phyloP scores from a whole-genome alignment of 192 early-diverging fungal species.

The Coemansia sp. region DNA sequence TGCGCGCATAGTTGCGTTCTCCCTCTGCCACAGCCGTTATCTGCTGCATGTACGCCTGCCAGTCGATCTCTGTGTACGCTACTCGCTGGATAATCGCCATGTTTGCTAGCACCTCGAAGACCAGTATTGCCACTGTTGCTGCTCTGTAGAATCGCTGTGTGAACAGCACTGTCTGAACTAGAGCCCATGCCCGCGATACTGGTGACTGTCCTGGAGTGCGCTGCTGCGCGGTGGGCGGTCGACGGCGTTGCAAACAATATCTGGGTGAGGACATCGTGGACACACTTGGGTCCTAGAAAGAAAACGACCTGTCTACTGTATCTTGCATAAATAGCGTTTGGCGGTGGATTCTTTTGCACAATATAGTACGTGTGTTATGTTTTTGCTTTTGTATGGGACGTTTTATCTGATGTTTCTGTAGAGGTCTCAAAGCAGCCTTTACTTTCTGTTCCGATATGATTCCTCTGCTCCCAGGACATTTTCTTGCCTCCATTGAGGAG shows the following conservation, averaged over 20 bases:
- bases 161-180: neutral
- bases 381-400: neutral
- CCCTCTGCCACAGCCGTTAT: slow-evolving; percentile 73
- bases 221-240: neutral
- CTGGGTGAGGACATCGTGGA: neutral
- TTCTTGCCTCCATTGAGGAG: neutral
- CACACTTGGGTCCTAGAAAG: neutral
- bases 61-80: slow-evolving; percentile 92
- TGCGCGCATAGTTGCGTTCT: slow-evolving; percentile 77
- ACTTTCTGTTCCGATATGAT: neutral
- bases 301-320: neutral
- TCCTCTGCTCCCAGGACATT: neutral
- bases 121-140: slow-evolving; percentile 14
- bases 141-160: slow-evolving; percentile 22
- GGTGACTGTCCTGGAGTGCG: neutral
- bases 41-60: slow-evolving; percentile 95
- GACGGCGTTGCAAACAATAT: neutral
- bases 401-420: neutral
- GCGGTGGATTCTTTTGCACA: too few species aligned
- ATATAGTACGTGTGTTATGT: neutral
- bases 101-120: slow-evolving; percentile 13
- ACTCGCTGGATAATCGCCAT: slow-evolving; percentile 26
- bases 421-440: neutral
- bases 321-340: too few species aligned
- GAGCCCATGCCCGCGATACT: neutral